Evolutionary conservation across 2,329 filamentous ascomycete species (phyloP).

Genomic region (Paradendryphiella salina): DNA sequence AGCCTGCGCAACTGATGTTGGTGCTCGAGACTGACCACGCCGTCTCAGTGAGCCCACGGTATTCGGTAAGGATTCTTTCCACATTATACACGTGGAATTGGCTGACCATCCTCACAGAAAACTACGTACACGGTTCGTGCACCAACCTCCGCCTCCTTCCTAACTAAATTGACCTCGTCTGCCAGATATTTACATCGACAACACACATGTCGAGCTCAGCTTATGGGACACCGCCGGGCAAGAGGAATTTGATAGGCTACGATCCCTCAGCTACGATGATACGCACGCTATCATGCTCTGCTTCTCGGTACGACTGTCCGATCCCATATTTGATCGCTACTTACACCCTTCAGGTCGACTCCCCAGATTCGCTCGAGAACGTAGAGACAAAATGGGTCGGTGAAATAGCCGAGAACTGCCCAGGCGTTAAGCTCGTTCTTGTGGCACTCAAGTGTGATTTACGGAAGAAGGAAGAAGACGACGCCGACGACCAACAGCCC

Average conservation of each 20-base stretch:
- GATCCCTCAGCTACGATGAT: conserved; percentile 95
- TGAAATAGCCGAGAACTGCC: conserved; percentile 97
- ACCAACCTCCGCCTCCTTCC: neutral
- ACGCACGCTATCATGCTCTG: conserved; percentile 99
- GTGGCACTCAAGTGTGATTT: conserved; percentile 97
- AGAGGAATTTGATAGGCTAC: conserved; percentile 96
- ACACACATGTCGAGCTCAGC: conserved; percentile 93
- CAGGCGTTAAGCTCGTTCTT: conserved; percentile 89
- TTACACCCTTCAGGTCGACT: conserved; percentile 67
- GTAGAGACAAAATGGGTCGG: conserved; percentile 98
- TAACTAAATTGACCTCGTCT: conserved; percentile 13
- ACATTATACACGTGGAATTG: neutral
- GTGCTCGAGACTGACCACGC: conserved; percentile 24
- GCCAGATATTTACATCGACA: conserved; percentile 95
- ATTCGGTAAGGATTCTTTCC: conserved; percentile 60
- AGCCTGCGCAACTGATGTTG: conserved; percentile 11
- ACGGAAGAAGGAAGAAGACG: conserved; percentile 70
- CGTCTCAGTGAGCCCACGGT: conserved; percentile 79
- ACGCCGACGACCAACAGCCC: conserved; percentile 54
- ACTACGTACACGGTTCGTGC: conserved; percentile 89
- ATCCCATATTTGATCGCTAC: neutral
- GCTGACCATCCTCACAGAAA: conserved; percentile 61
- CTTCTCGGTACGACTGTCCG: conserved; percentile 64
- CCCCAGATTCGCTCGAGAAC: conserved; percentile 94
- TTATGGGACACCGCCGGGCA: conserved; percentile 98